Evolutionary conservation across 2,329 filamentous ascomycete genomes (phyloP).

Genomic region (Microdochium nivale): DNA sequence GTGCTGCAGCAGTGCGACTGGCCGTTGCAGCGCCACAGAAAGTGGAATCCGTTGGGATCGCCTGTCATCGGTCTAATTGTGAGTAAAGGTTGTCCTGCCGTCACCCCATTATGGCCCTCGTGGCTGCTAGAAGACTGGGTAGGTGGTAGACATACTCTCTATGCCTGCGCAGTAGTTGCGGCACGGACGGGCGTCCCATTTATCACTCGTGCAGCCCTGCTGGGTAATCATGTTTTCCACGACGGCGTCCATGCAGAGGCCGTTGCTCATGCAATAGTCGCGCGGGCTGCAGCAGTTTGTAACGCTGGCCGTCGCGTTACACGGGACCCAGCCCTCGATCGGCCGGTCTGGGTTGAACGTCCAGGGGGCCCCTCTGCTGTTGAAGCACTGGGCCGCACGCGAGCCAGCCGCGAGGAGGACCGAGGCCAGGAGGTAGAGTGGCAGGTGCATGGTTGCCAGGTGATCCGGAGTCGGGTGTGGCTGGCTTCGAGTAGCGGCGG

Average conservation of each 20-base stretch:
- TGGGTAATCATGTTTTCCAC: constrained; percentile 16
- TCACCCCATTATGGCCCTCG: no score
- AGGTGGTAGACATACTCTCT: constrained; percentile 4
- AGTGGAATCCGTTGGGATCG: constrained; percentile 6
- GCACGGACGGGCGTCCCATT: constrained; percentile 14
- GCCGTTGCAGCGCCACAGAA: constrained; percentile 5
- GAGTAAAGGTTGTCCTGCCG: neutral
- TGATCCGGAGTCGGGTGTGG: no score
- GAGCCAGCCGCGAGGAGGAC: neutral
- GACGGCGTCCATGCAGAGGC: constrained; percentile 16
- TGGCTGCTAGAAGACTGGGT: neutral
- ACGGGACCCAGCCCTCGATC: constrained; percentile 8
- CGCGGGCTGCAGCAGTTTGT: constrained; percentile 14
- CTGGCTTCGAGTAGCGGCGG: no score
- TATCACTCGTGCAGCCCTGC: constrained; percentile 17
- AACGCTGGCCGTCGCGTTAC: constrained; percentile 7
- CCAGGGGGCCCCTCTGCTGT: constrained; percentile 3
- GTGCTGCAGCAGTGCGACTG: constrained; percentile 8
- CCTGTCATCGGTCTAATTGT: neutral
- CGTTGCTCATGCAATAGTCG: constrained; percentile 18
- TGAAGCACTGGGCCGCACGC: constrained; percentile 1
- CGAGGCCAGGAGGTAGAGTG: neutral
- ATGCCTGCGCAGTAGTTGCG: constrained; percentile 9
- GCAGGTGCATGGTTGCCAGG: neutral
- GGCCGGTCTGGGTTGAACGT: neutral